Evolutionary conservation across 1,284 basidiomycete species (phyloP).

Genomic region (Abortiporus biennis): DNA sequence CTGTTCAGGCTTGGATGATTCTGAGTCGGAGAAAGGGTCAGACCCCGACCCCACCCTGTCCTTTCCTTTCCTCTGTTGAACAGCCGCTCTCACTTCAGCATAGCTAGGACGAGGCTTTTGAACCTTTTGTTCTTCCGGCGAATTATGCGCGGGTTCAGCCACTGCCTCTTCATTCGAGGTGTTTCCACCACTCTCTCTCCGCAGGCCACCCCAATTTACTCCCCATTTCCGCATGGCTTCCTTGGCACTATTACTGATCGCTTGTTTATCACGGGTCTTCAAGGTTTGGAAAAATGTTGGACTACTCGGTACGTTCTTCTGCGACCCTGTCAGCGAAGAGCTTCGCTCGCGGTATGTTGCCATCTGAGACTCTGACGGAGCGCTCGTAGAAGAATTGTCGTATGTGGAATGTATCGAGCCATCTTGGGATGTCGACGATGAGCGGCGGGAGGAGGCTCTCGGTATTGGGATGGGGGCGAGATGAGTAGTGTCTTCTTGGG

Average conservation of each 20-base stretch:
- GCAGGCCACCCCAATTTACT: conserved; percentile 65
- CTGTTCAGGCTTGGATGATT: neutral
- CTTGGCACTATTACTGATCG: conserved; percentile 72
- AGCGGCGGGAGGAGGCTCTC: conserved; percentile 22
- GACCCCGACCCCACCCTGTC: conserved; percentile 25
- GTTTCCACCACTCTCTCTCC: conserved; percentile 36
- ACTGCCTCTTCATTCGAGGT: conserved; percentile 33
- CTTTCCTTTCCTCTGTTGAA: conserved; percentile 52
- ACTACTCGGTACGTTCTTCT: conserved; percentile 11
- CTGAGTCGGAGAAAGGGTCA: conserved; percentile 19
- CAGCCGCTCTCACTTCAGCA: conserved; percentile 66
- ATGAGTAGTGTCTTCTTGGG: conserved; percentile 9
- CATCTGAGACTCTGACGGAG: conserved; percentile 16
- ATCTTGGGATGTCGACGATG: conserved; percentile 16
- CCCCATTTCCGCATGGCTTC: conserved; percentile 89
- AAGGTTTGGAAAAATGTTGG: conserved; percentile 60
- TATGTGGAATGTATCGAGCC: conserved; percentile 15
- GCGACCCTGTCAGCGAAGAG: conserved; percentile 8
- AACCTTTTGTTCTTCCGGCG: conserved; percentile 24
- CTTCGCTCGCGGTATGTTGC: conserved; percentile 18
- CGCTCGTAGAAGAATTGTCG: conserved; percentile 17
- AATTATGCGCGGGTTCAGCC: conserved; percentile 30
- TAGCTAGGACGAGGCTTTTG: conserved; percentile 50
- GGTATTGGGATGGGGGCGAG: conserved; percentile 10
- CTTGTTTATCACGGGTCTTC: conserved; percentile 80